Evolutionary conservation across 805 yeast species (phyloP), one percentile per base, ranked within the genome.

Genomic region (Grigorovia humatica): DNA sequence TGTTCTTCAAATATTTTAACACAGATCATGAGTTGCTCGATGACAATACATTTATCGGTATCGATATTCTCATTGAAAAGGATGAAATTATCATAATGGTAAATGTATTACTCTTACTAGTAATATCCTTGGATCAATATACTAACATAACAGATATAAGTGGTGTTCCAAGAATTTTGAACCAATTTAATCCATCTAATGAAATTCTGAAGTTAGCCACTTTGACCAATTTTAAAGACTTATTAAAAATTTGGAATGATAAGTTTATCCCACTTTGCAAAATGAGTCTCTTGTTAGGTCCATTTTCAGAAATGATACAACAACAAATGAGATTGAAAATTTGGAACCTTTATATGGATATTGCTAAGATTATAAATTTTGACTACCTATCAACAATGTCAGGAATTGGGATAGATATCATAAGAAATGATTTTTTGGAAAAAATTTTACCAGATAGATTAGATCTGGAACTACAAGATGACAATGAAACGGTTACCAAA

Each of bases 91-190:
- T 57, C 13, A 44, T 50, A 19, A 59, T 62, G 59, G 48, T 64
- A 3, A 53, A 58, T 12, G 52, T 66, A 43, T 60, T 67, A 1
- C 53, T 52, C 15, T 20, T 66, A 6, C 50, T 62, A 12, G 50
- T 65, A 12, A 54, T 64, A 2, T 68, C 70, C 1, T 47, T 66
- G 18, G 65, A 66, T 42, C 56, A 62, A 35, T 59, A 58, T 49
- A 61, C 57, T 12, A 55, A 57, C n/a, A 63, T 66, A 40, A 49
- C 58, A 2, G 52, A 58, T 32, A 51, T 64, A 9, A 54, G 54
- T 32, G 60, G 57, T 13, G 40, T 59, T 18, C 47, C 51, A n/a
- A 48, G 50, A 3, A 51, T 60, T 30, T 55, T 55, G 9, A 32
- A 52, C 15, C n/a, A 45, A 15, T 55, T 54, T 29, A 58, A 59